phyloP scores from a whole-genome alignment of 768 basidiomycete genomes.

The Cystobasidium tubakii region DNA sequence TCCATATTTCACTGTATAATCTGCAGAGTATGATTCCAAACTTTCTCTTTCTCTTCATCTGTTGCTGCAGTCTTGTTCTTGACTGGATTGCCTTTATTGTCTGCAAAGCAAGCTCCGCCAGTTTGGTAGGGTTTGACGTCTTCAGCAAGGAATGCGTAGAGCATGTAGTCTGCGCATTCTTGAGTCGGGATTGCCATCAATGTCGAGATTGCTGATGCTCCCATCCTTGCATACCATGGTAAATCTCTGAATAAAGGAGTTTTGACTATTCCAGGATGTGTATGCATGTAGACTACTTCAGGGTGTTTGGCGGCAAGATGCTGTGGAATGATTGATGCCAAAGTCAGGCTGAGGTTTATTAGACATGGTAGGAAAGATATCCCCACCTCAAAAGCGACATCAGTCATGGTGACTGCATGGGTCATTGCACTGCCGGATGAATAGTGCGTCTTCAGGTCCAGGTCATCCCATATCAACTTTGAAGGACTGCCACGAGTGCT shows the following conservation, averaged over 20 bases:
- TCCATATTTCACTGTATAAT: conserved; percentile 10
- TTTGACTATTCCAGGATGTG: conserved; percentile 29
- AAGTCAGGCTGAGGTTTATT: too few relatives aligned
- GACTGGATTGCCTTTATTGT: conserved; percentile 25
- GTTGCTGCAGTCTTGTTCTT: neutral
- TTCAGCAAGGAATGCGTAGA: conserved; percentile 3
- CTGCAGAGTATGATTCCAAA: conserved; percentile 19
- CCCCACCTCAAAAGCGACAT: conserved; percentile 11
- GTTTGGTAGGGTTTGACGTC: conserved; percentile 2
- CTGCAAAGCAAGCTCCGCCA: conserved; percentile 11
- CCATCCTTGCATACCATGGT: neutral
- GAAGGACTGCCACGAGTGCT: conserved; percentile 2
- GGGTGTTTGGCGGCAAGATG: neutral
- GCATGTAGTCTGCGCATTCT: conserved; percentile 17
- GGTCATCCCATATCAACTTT: conserved; percentile 18
- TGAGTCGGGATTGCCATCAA: neutral
- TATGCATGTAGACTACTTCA: neutral
- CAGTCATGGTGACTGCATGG: conserved; percentile 17
- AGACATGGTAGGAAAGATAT: neutral
- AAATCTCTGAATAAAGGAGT: conserved; percentile 12
- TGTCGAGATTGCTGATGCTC: neutral
- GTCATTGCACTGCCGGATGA: conserved; percentile 7
- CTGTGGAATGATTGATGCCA: conserved; percentile 5
- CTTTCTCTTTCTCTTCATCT: neutral
- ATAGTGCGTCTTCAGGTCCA: conserved; percentile 22